Base-by-base conservation (phyloP, 176 grass and related monocot species). In the Aegilops bicornis region DNA sequence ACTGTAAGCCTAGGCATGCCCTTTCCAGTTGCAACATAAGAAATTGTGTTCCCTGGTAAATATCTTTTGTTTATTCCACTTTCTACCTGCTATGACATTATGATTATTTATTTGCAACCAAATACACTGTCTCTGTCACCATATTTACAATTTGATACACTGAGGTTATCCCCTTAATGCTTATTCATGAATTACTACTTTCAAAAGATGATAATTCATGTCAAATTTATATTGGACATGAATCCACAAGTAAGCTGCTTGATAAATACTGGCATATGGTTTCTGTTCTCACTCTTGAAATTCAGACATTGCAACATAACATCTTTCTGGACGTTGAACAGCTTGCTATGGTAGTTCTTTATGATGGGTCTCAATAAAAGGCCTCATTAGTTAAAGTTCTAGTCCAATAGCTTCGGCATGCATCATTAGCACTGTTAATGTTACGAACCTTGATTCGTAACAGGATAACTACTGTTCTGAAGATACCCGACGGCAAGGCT, bases 191-290 rank as follows among this genome's bases (percentile, higher is more conserved):
- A 75, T 30, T 50, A 50, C 24, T 48, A 9, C 3, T 76, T 75
- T 76, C 32, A 76, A 75, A 82, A 69, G 8, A 10, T 36, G 13
- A 10, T 27, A 43, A 76, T 40, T 62, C 62, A 77, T 76, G 35
- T 2, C 14, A 62, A 81, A 67, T 35, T 76, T 81, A 33, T 85
- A 75, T 75, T 73, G 7, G 6, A n/a, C 12, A 75, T 27, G 13
- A 24, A 74, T 67, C 67, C 22, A 6, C 3, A 5, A 43, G 30
- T 70, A 72, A 8, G 23, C 14, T 58, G 60, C 24, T 45, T 76
- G 45, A 85, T 81, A 76, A 43, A 80, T 43, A 25, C 40, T 74
- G 24, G 40, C 62, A 14, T 80, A 43, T 85, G 56, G 43, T 81
- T 23, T 86, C 9, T 81, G 20, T 32, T 76, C 20, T 30, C 60